Conservation (phyloP, 2,329 filamentous ascomycete species). For the Botrytis fabae region DNA sequence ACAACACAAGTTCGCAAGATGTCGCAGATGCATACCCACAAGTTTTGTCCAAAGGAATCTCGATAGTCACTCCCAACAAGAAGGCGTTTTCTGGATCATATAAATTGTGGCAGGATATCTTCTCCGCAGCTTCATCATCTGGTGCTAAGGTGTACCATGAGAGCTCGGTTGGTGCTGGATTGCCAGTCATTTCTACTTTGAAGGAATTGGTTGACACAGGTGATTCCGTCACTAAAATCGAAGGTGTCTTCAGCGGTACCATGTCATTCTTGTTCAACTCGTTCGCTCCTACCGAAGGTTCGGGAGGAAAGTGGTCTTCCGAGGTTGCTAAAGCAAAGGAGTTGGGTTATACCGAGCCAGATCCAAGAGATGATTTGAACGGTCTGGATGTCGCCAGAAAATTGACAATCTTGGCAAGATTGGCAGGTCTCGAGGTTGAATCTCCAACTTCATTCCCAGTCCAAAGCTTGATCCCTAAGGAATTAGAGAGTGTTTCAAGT, state of each 20-base stretch:
- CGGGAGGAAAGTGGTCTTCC: constrained; percentile 81
- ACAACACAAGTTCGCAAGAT: constrained; percentile 92
- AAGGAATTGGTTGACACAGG: constrained; percentile 94
- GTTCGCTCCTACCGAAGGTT: constrained; percentile 78
- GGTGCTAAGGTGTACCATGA: constrained; percentile 92
- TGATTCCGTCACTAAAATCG: constrained; percentile 86
- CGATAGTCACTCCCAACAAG: constrained; percentile 95
- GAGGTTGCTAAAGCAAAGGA: constrained; percentile 92
- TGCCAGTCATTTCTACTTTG: constrained; percentile 90
- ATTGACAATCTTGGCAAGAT: constrained; percentile 86
- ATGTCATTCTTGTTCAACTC: constrained; percentile 99
- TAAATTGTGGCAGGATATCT: constrained; percentile 84
- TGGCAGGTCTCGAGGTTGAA: constrained; percentile 79
- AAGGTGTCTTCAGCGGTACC: constrained; percentile 96
- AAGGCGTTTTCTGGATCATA: constrained; percentile 89
- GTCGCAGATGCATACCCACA: constrained; percentile 81
- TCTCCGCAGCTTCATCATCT: constrained; percentile 65
- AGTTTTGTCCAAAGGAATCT: constrained; percentile 79
- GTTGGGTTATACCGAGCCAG: constrained; percentile 87
- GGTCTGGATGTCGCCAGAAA: constrained; percentile 92
- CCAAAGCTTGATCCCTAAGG: constrained; percentile 86
- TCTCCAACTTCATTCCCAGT: constrained; percentile 89
- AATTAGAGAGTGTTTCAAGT: constrained; percentile 73
- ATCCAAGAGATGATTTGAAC: constrained; percentile 83
- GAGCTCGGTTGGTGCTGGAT: constrained; percentile 87